Percentiles rank a stretch among this genome's conserved stretches.
Evolutionary conservation across 305 asterid species (phyloP).

Genomic region (Rubia tinctorum): DNA sequence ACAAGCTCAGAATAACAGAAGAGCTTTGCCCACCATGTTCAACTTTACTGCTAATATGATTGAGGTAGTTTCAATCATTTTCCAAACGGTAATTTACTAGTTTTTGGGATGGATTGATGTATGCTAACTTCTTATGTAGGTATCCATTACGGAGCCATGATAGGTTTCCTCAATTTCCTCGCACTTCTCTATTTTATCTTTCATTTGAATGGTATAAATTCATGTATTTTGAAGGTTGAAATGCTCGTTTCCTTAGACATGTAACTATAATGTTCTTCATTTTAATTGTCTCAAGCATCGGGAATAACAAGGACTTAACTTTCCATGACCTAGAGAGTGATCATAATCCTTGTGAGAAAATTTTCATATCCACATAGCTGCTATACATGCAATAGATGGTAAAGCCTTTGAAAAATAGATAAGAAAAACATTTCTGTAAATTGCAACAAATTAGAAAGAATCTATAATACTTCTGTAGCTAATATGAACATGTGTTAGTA

Average conservation of each 20-base stretch:
- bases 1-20: no score
- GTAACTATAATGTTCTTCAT: background rate
- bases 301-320: background rate
- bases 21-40: no score
- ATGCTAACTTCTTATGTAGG: slow-evolving; percentile 92
- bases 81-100: no score
- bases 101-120: no score
- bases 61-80: no score
- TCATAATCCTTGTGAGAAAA: background rate
- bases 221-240: background rate
- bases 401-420: background rate
- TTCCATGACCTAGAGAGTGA: background rate
- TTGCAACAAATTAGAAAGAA: no score
- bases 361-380: background rate
- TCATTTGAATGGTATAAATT: background rate
- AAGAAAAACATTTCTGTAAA: background rate
- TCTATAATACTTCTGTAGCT: no score
- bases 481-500: no score
- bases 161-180: slow-evolving; percentile 38
- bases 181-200: background rate
- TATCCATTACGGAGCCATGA: slow-evolving; percentile 96
- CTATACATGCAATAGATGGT: background rate
- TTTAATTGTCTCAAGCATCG: background rate
- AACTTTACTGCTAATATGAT: no score
- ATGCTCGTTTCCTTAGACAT: background rate